phyloP scores from a whole-genome alignment of 306 rosid species.

The Parietaria judaica region DNA sequence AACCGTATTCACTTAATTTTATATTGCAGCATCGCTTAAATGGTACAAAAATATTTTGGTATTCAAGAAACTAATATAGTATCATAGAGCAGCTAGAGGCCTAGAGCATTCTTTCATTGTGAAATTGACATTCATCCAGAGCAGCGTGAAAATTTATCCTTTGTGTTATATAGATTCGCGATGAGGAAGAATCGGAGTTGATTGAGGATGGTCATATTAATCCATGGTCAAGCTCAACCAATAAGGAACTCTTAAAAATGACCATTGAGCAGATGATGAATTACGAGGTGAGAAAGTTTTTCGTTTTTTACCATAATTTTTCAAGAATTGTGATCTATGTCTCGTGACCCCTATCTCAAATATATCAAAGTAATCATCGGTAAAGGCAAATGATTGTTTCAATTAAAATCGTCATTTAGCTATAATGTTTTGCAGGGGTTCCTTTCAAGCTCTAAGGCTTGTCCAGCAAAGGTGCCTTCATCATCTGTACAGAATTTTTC shows the following conservation, averaged over 20 bases:
- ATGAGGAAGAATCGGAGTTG: constrained; percentile 25
- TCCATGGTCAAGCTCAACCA: constrained; percentile 74
- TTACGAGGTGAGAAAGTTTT: constrained; percentile 43
- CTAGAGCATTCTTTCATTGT: no score
- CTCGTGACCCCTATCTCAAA: no score
- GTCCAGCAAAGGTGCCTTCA: constrained; percentile 59
- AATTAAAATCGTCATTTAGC: constrained; percentile 12
- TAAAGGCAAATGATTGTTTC: background rate
- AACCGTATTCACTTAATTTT: no score
- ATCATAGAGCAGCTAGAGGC: no score
- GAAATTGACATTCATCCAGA: no score
- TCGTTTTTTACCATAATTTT: no score
- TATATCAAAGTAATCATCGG: no score
- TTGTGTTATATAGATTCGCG: constrained; percentile 39
- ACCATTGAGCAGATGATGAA: constrained; percentile 34
- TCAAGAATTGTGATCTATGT: no score
- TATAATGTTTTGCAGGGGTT: constrained; percentile 52
- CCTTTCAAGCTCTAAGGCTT: constrained; percentile 48
- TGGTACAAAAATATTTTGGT: no score
- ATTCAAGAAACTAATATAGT: no score
- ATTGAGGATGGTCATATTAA: constrained; percentile 27
- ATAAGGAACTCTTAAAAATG: constrained; percentile 44
- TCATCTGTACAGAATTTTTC: constrained; percentile 60
- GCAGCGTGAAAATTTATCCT: no score
- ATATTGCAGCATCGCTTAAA: no score